Evolutionary conservation across 345 rosid species (phyloP).

Genomic region (Eucalyptus albens): DNA sequence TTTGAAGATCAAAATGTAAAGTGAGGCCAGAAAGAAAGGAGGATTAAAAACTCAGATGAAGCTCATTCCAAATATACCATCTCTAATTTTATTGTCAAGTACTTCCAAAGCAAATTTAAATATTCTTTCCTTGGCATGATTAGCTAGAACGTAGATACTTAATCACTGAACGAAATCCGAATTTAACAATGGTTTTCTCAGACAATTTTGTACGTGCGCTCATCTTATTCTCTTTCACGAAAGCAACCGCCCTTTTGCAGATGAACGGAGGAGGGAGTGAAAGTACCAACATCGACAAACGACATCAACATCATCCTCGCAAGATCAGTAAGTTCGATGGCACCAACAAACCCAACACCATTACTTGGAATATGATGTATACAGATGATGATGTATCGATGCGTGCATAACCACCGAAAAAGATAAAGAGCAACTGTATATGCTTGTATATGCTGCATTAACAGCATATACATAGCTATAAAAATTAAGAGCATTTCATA

Average conservation of each 20-base stretch:
- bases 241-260: background rate
- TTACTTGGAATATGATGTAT: background rate
- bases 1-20: background rate
- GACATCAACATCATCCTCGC: background rate
- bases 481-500: background rate
- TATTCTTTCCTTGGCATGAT: background rate
- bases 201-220: background rate
- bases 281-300: background rate
- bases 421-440: background rate
- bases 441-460: background rate
- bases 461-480: background rate
- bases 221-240: background rate
- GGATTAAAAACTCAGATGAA: background rate
- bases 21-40: background rate
- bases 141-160: background rate
- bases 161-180: background rate
- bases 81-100: background rate
- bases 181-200: background rate
- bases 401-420: background rate
- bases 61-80: background rate
- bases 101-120: background rate
- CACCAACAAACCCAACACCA: background rate
- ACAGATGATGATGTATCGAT: background rate
- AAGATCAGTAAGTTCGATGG: constrained; percentile 15
- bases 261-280: background rate